These are phyloP conservation scores for Pseudonectria foliicola DNA, from an alignment of 2,329 filamentous ascomycete genomes.

Conservation along the genomic window DNA sequence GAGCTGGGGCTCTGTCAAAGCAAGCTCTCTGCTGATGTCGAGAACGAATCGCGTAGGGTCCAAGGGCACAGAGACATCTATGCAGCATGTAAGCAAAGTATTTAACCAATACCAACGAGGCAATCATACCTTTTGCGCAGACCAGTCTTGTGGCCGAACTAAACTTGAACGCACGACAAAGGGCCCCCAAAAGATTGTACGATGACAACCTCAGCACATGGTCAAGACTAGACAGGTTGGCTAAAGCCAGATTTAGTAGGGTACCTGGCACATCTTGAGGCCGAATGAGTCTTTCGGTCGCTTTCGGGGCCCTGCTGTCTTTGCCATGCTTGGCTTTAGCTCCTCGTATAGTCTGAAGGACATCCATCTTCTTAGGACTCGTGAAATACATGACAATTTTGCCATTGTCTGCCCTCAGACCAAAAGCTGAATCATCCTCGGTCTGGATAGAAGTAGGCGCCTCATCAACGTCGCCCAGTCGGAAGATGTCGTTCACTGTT, in stretches of 20 bases:
- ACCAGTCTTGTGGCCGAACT: constrained; percentile 53
- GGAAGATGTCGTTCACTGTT: constrained; percentile 64
- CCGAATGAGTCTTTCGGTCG: constrained; percentile 57
- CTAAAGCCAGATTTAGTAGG: constrained; percentile 59
- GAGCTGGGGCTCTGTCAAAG: constrained; percentile 56
- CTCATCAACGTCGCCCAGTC: constrained; percentile 60
- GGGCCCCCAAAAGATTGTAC: constrained; percentile 59
- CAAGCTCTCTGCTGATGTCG: constrained; percentile 57
- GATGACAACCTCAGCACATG: constrained; percentile 54
- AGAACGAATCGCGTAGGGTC: constrained; percentile 59
- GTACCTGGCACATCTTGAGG: constrained; percentile 66
- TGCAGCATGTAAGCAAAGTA: constrained; percentile 1
- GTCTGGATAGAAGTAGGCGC: constrained; percentile 56
- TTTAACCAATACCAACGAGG: not conserved
- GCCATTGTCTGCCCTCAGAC: constrained; percentile 59
- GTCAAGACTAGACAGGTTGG: constrained; percentile 58
- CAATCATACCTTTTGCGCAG: constrained; percentile 49
- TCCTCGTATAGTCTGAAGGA: constrained; percentile 55
- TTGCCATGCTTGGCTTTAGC: constrained; percentile 60
- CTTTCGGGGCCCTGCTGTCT: constrained; percentile 52
- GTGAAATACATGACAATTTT: constrained; percentile 68
- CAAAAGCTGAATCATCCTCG: constrained; percentile 62
- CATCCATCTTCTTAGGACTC: constrained; percentile 55
- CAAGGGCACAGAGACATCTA: constrained; percentile 56
- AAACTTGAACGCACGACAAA: constrained; percentile 63